Evolutionary conservation across 192 early-diverging fungal species (phyloP), one percentile per base, ranked within the genome.

Genomic region (Mortierella antarctica): DNA sequence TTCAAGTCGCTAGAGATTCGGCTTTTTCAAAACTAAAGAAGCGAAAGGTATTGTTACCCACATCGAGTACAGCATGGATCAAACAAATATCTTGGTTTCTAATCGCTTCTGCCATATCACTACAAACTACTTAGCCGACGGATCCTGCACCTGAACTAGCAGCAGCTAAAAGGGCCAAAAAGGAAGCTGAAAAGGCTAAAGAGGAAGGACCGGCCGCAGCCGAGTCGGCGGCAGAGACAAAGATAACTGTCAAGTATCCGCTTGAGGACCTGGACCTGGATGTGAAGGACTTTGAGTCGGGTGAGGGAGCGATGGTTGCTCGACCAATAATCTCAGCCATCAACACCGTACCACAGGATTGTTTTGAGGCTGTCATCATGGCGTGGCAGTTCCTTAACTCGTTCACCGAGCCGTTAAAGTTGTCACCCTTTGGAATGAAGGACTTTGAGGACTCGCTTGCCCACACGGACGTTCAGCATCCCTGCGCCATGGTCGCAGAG

Each of bases 221-320:
- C 0, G 7, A 62, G 49, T 2, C 42, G 11, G 18, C 41, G 8
- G 50, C 82, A 71, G 80, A 74, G 45, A 47, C 74, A 47, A 87
- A 85, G 53, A 52, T 65, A 20, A 63, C 79, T 15, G 83, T 93
- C 51, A 91, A 91, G 68, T 94, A 92, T 65, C 96, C 96, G 6
- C 90, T 94, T 5, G 95, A 98, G 60, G 96, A 98, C 83, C 71
- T 95, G 50, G 94, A 94, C 23, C 82, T 94, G 31, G 83, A 90
- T 4, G 11, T 31, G 14, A 42, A 42, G 12, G n/a, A 68, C 62
- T 49, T 82, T 14, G 31, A 61, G 20, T 62, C 62, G 40, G 78
- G 67, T 41, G 62, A 64, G 47, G 67, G 71, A 62, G 39, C 65
- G 23, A 17, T 84, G 47, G 51, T 84, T 42, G 59, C 73, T 18